Conservation (phyloP, 192 early-diverging fungal genomes). For the Lobosporangium transversale region DNA sequence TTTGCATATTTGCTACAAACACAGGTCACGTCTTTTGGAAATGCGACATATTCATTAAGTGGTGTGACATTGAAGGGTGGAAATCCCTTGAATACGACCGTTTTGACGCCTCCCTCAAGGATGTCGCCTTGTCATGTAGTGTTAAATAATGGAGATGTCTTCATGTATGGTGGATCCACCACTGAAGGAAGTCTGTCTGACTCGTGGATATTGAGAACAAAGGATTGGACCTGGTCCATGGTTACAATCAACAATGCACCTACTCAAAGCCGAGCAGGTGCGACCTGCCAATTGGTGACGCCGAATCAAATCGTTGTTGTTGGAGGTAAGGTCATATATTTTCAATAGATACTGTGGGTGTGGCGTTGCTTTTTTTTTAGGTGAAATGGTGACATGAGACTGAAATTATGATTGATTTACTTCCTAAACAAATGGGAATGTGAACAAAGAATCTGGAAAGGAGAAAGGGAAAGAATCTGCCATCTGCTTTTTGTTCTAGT, state of each 20-base stretch:
- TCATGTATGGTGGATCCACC: slow-evolving; percentile 32
- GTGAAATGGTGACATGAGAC: neutral
- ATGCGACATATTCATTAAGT: neutral
- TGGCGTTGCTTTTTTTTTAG: slow-evolving; percentile 3
- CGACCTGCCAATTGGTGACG: slow-evolving; percentile 13
- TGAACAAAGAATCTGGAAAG: neutral
- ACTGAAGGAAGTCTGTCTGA: neutral
- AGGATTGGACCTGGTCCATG: slow-evolving; percentile 3
- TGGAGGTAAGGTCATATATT: too few relatives aligned
- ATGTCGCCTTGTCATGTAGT: slow-evolving; percentile 17
- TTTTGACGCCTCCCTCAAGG: slow-evolving; percentile 4
- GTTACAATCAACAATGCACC: neutral
- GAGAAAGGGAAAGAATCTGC: neutral
- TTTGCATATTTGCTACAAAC: neutral
- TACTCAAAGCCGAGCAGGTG: slow-evolving; percentile 10
- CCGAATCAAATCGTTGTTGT: slow-evolving; percentile 20
- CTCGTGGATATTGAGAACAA: slow-evolving; percentile 12
- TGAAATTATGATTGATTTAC: too few relatives aligned
- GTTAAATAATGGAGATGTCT: slow-evolving; percentile 13
- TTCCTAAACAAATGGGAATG: neutral
- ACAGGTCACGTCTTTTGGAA: neutral
- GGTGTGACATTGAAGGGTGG: neutral
- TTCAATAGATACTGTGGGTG: too few relatives aligned
- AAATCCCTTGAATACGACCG: neutral
- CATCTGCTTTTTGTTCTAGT: too few relatives aligned